These are phyloP conservation scores for Cadophora luteo-olivacea DNA, from an alignment of 2,329 filamentous ascomycete genomes.

Conservation along the genomic window DNA sequence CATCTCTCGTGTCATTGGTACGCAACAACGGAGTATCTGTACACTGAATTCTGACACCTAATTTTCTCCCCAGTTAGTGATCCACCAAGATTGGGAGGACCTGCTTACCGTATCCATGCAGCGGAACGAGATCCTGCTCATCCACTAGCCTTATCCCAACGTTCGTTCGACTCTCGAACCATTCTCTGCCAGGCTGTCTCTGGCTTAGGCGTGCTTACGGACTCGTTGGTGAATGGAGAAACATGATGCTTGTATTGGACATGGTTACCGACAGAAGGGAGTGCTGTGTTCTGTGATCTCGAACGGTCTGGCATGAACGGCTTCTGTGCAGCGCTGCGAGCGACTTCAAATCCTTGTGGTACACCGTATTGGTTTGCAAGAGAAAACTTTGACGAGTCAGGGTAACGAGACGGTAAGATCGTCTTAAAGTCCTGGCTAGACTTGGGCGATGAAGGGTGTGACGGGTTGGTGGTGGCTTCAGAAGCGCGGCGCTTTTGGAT, in stretches of 20 bases:
- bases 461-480: background rate
- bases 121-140: background rate
- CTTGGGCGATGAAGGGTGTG: background rate
- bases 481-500: background rate
- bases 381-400: background rate
- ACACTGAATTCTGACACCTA: too few relatives aligned
- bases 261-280: background rate
- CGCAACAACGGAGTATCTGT: too few relatives aligned
- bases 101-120: background rate
- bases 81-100: too few relatives aligned
- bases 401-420: background rate
- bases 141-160: background rate
- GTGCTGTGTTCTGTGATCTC: background rate
- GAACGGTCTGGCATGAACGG: background rate
- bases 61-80: too few relatives aligned
- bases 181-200: slow-evolving; percentile 9
- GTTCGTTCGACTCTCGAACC: background rate
- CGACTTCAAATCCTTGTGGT: background rate
- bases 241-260: background rate
- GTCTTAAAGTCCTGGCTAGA: too few relatives aligned
- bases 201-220: background rate
- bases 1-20: too few relatives aligned
- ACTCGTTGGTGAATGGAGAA: background rate
- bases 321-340: background rate
- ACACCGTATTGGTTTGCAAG: background rate